These are phyloP conservation scores for Nicotiana rustica DNA, from an alignment of 305 asterid genomes.

Conservation along the genomic window DNA sequence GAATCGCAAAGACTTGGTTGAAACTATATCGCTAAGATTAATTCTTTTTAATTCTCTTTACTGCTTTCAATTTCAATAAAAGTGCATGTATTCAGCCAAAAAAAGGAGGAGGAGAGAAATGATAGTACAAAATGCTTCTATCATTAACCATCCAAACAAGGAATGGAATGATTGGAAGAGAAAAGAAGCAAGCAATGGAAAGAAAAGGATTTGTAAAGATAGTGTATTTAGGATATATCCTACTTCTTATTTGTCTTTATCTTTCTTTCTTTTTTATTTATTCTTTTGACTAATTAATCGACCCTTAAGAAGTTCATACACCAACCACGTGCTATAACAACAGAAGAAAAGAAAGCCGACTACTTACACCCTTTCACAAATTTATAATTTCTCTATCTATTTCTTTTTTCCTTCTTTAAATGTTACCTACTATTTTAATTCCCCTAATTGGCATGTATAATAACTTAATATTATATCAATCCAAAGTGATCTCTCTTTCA, in stretches of 20 bases:
- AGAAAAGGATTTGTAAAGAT: not conserved
- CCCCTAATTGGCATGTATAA: not conserved
- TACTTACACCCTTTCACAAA: not conserved
- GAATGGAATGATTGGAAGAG: constrained; percentile 22
- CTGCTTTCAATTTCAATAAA: too few species aligned
- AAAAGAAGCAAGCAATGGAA: constrained; percentile 20
- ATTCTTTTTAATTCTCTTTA: too few species aligned
- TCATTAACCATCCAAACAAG: constrained; percentile 29
- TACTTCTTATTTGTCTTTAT: not conserved
- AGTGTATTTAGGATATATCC: not conserved
- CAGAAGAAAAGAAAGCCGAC: not conserved
- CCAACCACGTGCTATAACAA: not conserved
- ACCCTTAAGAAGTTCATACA: not conserved
- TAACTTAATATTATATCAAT: not conserved
- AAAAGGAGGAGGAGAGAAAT: not conserved
- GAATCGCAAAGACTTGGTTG: too few species aligned
- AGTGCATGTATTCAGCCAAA: too few species aligned
- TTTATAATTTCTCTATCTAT: not conserved
- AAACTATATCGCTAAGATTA: too few species aligned
- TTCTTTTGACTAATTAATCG: not conserved
- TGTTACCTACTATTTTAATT: not conserved
- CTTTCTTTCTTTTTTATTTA: not conserved
- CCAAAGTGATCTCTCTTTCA: constrained; percentile 13
- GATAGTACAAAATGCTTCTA: not conserved
- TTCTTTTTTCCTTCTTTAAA: not conserved